A percentile compares a stretch with the other conserved stretches of the same genome.
Conservation (phyloP, 352 stramenopile genomes). For the Phytophthora macrochlamydospora region DNA sequence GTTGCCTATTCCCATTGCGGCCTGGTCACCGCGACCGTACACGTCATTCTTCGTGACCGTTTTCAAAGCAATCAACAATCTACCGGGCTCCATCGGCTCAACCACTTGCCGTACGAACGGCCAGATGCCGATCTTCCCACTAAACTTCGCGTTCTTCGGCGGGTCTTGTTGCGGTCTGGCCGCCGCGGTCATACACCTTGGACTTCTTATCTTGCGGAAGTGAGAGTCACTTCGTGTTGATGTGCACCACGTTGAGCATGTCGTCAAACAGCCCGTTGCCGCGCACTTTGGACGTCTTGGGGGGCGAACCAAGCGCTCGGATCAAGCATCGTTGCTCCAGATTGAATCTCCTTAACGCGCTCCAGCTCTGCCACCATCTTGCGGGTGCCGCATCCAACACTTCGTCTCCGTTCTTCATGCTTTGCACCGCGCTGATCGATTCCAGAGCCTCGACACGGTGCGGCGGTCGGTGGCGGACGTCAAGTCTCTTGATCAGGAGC, state of each 20-base stretch:
- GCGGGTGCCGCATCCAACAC: conserved; percentile 41
- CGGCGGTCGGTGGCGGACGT: conserved; percentile 24
- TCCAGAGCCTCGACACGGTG: conserved; percentile 51
- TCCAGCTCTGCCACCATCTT: conserved; percentile 51
- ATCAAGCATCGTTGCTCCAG: conserved; percentile 43
- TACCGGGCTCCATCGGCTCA: conserved; percentile 1
- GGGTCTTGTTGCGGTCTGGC: conserved; percentile 46
- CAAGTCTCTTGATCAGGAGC: too few relatives aligned
- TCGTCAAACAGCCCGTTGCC: conserved; percentile 44
- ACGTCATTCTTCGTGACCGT: conserved; percentile 48
- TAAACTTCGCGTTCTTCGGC: conserved; percentile 35
- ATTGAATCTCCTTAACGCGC: conserved; percentile 44
- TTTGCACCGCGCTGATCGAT: conserved; percentile 35
- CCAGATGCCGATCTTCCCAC: conserved; percentile 56
- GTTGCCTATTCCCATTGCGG: too few relatives aligned
- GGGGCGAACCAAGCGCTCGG: conserved; percentile 42
- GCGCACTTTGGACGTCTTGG: conserved; percentile 48
- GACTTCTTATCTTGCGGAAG: conserved; percentile 41
- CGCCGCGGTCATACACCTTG: conserved; percentile 46
- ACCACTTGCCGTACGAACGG: conserved; percentile 37
- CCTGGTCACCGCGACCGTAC: conserved; percentile 1
- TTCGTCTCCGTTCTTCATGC: conserved; percentile 43
- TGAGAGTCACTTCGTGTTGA: conserved; percentile 56
- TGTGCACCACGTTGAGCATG: conserved; percentile 50
- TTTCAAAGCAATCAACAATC: conserved; percentile 29